phyloP scores from a whole-genome alignment of 768 basidiomycete genomes.

The Termitomyces sp. region DNA sequence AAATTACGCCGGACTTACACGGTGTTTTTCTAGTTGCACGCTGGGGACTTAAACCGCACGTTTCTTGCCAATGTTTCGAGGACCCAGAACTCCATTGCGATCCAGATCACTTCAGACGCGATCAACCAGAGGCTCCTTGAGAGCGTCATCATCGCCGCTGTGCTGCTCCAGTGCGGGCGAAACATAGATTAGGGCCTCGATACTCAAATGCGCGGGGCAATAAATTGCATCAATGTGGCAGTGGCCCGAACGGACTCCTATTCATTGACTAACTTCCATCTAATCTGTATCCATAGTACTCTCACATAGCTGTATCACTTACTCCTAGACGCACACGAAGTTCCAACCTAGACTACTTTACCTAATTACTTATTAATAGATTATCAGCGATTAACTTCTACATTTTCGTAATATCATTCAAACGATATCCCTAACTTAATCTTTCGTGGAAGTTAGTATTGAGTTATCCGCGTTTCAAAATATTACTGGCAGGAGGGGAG shows the following conservation, averaged over 20 bases:
- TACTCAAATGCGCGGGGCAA: neutral
- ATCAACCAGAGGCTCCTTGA: conserved; percentile 54
- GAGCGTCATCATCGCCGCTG: conserved; percentile 43
- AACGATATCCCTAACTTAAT: neutral
- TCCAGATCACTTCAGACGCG: conserved; percentile 56
- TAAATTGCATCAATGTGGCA: neutral
- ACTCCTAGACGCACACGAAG: neutral
- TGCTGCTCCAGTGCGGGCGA: conserved; percentile 58
- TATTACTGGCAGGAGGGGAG: too few relatives aligned
- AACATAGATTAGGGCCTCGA: conserved; percentile 47
- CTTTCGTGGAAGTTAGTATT: too few relatives aligned
- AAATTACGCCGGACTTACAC: neutral
- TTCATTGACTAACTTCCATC: neutral
- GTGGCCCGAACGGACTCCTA: neutral
- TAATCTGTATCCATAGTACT: neutral
- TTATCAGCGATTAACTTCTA: neutral
- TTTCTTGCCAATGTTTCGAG: conserved; percentile 52
- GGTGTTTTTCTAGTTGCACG: conserved; percentile 40
- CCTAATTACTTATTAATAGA: neutral
- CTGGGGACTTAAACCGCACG: conserved; percentile 26
- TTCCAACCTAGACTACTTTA: neutral
- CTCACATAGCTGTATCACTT: neutral
- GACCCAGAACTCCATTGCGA: conserved; percentile 36
- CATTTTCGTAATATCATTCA: neutral
- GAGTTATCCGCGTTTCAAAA: too few relatives aligned